Evolutionary conservation across 2,329 filamentous ascomycete species (phyloP).

Genomic region (Myriangium duriaei): DNA sequence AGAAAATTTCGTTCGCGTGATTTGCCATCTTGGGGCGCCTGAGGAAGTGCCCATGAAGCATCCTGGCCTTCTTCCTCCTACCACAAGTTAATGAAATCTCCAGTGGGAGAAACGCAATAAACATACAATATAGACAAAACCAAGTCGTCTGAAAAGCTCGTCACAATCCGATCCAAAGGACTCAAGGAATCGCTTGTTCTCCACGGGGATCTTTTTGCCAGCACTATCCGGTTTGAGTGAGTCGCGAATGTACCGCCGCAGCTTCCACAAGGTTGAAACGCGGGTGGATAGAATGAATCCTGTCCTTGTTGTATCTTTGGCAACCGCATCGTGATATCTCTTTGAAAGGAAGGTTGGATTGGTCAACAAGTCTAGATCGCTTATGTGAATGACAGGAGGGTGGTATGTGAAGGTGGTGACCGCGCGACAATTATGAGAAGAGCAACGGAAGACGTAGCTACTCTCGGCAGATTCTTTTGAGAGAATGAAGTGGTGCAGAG

Average conservation of each 20-base stretch:
- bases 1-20: conserved; percentile 31
- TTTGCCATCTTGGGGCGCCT: neutral
- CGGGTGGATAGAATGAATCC: conserved; percentile 39
- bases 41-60: neutral
- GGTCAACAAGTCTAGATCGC: conserved; percentile 40
- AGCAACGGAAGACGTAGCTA: conserved; percentile 43
- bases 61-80: conserved; percentile 1
- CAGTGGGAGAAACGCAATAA: no score
- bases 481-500: conserved; percentile 47
- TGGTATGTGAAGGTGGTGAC: conserved; percentile 40
- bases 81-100: no score
- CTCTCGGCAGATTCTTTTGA: conserved; percentile 20
- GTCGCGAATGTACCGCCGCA: conserved; percentile 50
- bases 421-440: conserved; percentile 43
- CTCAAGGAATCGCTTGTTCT: conserved; percentile 52
- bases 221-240: conserved; percentile 38
- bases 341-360: conserved; percentile 39
- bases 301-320: conserved; percentile 41
- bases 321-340: conserved; percentile 41
- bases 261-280: conserved; percentile 42
- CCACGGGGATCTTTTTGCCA: conserved; percentile 42
- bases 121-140: conserved; percentile 35
- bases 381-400: conserved; percentile 38
- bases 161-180: conserved; percentile 51
- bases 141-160: conserved; percentile 44